phyloP scores from a whole-genome alignment of 2,329 filamentous ascomycete genomes.

The Phaeosphaeriaceae sp. region DNA sequence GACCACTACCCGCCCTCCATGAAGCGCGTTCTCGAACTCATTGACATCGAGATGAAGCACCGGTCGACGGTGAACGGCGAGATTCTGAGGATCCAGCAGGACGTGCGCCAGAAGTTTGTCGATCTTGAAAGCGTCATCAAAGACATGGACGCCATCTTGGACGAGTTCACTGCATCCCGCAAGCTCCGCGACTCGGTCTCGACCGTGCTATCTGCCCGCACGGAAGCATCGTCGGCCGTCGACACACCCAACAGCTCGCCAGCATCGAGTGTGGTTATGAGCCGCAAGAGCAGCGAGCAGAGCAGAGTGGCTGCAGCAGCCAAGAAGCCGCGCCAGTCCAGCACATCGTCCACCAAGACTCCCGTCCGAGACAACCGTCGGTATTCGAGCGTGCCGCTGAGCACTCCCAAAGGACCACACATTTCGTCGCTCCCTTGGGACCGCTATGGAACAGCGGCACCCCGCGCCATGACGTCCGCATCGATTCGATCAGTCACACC shows the following conservation, averaged over 20 bases:
- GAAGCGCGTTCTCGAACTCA: slow-evolving; percentile 87
- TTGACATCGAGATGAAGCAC: slow-evolving; percentile 93
- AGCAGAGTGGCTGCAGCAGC: slow-evolving; percentile 54
- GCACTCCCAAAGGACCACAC: slow-evolving; percentile 25
- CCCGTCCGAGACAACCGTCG: slow-evolving; percentile 53
- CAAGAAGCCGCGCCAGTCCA: slow-evolving; percentile 56
- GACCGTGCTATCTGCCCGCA: slow-evolving; percentile 75
- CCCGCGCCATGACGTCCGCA: slow-evolving; percentile 35
- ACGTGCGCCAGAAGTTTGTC: slow-evolving; percentile 81
- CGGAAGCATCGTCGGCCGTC: slow-evolving; percentile 76
- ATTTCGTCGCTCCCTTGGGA: slow-evolving; percentile 13
- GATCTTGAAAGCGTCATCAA: slow-evolving; percentile 77
- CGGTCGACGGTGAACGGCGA: slow-evolving; percentile 97
- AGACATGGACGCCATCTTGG: slow-evolving; percentile 76
- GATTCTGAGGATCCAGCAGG: slow-evolving; percentile 82
- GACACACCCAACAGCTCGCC: slow-evolving; percentile 69
- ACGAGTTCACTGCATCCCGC: slow-evolving; percentile 72
- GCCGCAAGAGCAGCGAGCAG: slow-evolving; percentile 58
- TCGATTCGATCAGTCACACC: slow-evolving; percentile 37
- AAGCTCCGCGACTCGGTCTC: slow-evolving; percentile 92
- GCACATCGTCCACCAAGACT: slow-evolving; percentile 52
- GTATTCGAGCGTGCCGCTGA: slow-evolving; percentile 56
- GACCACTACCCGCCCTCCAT: slow-evolving; percentile 93
- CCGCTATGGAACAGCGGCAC: slow-evolving; percentile 17
- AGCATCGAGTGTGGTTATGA: slow-evolving; percentile 68